Evolutionary conservation across 371 early-diverging fungal genomes (phyloP).

Genomic region (Actinomucor elegans): DNA sequence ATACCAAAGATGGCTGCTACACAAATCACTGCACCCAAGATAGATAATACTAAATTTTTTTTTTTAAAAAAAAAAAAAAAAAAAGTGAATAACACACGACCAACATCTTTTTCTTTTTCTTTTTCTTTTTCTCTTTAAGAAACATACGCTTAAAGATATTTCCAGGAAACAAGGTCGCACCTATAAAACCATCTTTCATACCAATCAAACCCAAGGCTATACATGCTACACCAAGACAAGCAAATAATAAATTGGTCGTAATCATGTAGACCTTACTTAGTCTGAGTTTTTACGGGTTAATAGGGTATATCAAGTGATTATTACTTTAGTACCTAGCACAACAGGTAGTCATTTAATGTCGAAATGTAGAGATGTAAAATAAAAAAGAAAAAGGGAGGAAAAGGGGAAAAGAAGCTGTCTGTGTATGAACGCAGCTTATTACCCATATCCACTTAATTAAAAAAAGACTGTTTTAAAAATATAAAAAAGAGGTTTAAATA

Average conservation of each 20-base stretch:
- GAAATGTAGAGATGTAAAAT: not conserved
- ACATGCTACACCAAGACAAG: slow-evolving; percentile 45
- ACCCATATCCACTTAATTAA: too few species aligned
- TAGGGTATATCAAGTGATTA: not conserved
- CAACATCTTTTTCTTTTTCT: not conserved
- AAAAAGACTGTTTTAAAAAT: too few species aligned
- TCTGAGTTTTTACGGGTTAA: too few species aligned
- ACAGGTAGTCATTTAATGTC: slow-evolving; percentile 28
- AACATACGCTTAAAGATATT: slow-evolving; percentile 38
- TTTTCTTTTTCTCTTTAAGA: not conserved
- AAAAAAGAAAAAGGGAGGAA: slow-evolving; percentile 7
- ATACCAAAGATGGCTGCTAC: slow-evolving; percentile 41
- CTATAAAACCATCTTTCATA: slow-evolving; percentile 29
- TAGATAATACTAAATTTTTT: slow-evolving; percentile 28
- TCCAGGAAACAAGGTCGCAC: slow-evolving; percentile 40
- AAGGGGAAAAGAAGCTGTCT: not conserved
- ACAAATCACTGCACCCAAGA: slow-evolving; percentile 42
- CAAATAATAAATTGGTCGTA: slow-evolving; percentile 42
- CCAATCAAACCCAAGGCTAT: slow-evolving; percentile 48
- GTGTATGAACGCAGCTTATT: too few species aligned
- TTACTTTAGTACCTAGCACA: slow-evolving; percentile 27
- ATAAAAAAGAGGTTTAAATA: too few species aligned
- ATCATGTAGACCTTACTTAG: slow-evolving; percentile 49
- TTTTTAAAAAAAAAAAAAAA: slow-evolving; percentile 1
- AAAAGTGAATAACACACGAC: not conserved